These are phyloP conservation scores for Curvularia eragrostidis DNA, from an alignment of 2,329 filamentous ascomycete genomes.

Conservation along the genomic window DNA sequence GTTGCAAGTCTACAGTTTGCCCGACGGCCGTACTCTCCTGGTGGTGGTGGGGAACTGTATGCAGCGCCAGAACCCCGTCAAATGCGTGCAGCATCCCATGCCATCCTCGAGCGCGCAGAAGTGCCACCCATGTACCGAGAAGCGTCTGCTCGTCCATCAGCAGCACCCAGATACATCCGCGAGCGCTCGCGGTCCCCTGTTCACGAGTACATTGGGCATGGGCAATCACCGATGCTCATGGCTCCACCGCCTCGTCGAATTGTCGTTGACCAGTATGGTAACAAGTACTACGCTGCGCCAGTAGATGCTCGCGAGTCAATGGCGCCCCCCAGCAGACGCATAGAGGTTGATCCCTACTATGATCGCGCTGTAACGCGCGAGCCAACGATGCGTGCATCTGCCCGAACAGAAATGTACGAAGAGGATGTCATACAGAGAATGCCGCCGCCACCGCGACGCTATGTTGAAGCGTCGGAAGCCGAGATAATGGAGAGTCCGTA, in stretches of 20 bases:
- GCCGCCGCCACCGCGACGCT: slow-evolving; percentile 57
- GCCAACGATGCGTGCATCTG: slow-evolving; percentile 57
- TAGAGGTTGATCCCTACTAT: slow-evolving; percentile 67
- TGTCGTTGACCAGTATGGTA: slow-evolving; percentile 81
- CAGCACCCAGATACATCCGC: slow-evolving; percentile 48
- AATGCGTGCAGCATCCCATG: slow-evolving; percentile 52
- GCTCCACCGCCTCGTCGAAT: slow-evolving; percentile 66
- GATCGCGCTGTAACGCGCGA: slow-evolving; percentile 66
- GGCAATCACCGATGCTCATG: slow-evolving; percentile 53
- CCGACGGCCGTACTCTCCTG: slow-evolving; percentile 52
- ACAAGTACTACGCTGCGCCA: slow-evolving; percentile 72
- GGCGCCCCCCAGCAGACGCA: slow-evolving; percentile 56
- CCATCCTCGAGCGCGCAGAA: slow-evolving; percentile 50
- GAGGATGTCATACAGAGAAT: slow-evolving; percentile 48
- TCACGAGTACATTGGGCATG: slow-evolving; percentile 48
- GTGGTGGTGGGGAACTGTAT: slow-evolving; percentile 44
- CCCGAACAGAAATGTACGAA: slow-evolving; percentile 58
- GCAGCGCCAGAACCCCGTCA: slow-evolving; percentile 48
- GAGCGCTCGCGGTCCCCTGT: slow-evolving; percentile 53
- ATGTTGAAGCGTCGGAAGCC: slow-evolving; percentile 68
- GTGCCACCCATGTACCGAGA: slow-evolving; percentile 46
- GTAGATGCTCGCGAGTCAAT: slow-evolving; percentile 60
- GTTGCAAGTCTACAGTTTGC: slow-evolving; percentile 58
- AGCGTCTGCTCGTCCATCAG: slow-evolving; percentile 47
- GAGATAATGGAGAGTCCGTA: slow-evolving; percentile 62